A percentile compares a stretch with the other conserved stretches of the same genome.
Conservation (phyloP, 495 filamentous ascomycete genomes). For the Aspergillus asperescens region DNA sequence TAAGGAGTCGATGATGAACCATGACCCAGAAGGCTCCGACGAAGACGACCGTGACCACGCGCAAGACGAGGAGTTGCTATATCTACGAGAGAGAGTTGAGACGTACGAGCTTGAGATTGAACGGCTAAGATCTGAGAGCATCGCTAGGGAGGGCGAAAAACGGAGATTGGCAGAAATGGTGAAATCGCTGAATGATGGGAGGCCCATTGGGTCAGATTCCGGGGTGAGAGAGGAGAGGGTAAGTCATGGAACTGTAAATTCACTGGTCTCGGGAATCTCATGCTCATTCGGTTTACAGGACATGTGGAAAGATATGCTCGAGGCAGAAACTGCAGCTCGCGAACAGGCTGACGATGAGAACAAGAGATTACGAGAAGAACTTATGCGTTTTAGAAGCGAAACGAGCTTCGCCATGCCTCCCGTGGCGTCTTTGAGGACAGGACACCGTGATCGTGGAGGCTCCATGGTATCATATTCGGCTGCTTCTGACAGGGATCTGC, state of each 20-base stretch:
- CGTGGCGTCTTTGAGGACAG: constrained; percentile 24
- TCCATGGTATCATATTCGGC: constrained; percentile 58
- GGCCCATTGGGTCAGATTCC: constrained; percentile 57
- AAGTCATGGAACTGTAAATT: not conserved
- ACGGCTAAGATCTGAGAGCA: constrained; percentile 66
- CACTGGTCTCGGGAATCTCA: not conserved
- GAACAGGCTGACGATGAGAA: constrained; percentile 91
- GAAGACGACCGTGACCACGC: constrained; percentile 46
- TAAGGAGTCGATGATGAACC: constrained; percentile 54
- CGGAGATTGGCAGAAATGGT: constrained; percentile 74
- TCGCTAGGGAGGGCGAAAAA: constrained; percentile 74
- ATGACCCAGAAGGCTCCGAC: constrained; percentile 57
- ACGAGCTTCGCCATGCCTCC: constrained; percentile 31
- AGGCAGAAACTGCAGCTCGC: constrained; percentile 81
- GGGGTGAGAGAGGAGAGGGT: constrained; percentile 79
- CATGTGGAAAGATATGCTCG: constrained; percentile 93
- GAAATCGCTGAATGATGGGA: constrained; percentile 61
- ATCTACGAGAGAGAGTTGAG: constrained; percentile 75
- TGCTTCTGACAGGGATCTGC: constrained; percentile 56
- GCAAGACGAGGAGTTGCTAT: constrained; percentile 77
- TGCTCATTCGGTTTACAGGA: constrained; percentile 38
- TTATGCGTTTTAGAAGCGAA: constrained; percentile 68
- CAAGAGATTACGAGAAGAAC: constrained; percentile 75
- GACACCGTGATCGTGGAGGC: constrained; percentile 50
- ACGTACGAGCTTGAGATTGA: constrained; percentile 79